Evolutionary conservation across 805 yeast genomes (phyloP), one percentile per base, ranked within the genome.

Genomic region (Ogataea thermomethanolica): DNA sequence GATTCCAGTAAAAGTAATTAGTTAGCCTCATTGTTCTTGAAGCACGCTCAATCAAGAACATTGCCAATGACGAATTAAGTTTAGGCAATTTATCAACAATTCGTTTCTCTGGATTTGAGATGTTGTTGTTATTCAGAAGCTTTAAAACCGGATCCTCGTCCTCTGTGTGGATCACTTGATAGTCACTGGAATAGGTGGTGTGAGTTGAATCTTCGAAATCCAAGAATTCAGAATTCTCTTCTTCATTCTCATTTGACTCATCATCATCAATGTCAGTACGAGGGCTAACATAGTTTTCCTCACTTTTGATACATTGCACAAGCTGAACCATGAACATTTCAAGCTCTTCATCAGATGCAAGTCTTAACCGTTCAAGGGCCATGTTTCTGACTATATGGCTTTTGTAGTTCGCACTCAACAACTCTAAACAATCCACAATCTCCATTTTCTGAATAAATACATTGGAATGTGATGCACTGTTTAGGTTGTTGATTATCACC

Each of bases 261-360:
- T 50, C 54, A 6, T 48, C 56, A 25, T 52, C 59, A 8, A 50
- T 43, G 27, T 51, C 53, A 5, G 58, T 46, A 26, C 42, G 47
- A 4, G 58, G 55, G 25, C 43, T 46, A 6, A 54, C 46, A 33
- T 57, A 53, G 23, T 50, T 48, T 2, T 57, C 45, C 54, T 93
- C 99, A 58, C 87, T 87, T 52, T 86, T 83, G 26, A 91, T 74
- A 0, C 96, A 95, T 55, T 90, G 97, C 0, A 91, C 98, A 12
- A 91, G 68, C 61, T 93, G 99, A 40, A 91, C 71, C 48, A 93
- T 65, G 54, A 87, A 93, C 45, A 90, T 69, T 41, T 85, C 82
- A 11, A 93, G 60, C 48, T 91, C 96, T 8, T 76, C 81, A 51
- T 87, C 93, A 25, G 78, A 74, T 0, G 96, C 96, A 44, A 79